Conservation (phyloP, 2,329 filamentous ascomycete genomes). For the Rachicladosporium sp. region DNA sequence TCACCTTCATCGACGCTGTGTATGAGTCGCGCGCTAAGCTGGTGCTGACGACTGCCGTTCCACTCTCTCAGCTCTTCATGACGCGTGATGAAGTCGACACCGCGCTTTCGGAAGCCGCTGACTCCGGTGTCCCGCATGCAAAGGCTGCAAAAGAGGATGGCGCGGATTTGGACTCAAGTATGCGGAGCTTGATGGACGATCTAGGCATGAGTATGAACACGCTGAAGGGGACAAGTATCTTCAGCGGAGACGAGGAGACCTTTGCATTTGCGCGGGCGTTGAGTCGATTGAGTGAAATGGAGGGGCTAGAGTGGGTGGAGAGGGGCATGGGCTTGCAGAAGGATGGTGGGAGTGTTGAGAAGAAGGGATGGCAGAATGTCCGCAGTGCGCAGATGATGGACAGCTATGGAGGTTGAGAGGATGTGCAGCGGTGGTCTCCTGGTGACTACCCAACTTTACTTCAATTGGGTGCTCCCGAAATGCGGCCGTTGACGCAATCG, state of each 20-base stretch:
- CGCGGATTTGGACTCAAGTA: conserved; percentile 47
- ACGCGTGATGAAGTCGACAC: conserved; percentile 29
- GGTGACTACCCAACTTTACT: no score
- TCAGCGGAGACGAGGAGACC: conserved; percentile 87
- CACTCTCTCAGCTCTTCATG: conserved; percentile 68
- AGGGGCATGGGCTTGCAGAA: conserved; percentile 54
- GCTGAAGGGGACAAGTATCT: conserved; percentile 75
- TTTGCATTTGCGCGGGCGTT: conserved; percentile 91
- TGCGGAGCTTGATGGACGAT: conserved; percentile 78
- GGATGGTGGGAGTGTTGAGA: conserved; percentile 52
- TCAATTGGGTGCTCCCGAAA: no score
- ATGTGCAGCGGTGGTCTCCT: conserved; percentile 8
- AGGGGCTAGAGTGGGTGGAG: conserved; percentile 89
- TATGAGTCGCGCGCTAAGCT: conserved; percentile 67
- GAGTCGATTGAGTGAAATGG: conserved; percentile 81
- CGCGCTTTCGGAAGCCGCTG: conserved; percentile 29
- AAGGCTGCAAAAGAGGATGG: conserved; percentile 20
- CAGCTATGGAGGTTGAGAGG: conserved; percentile 37
- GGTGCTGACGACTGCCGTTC: conserved; percentile 72
- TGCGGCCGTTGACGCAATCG: no score
- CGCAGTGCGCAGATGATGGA: conserved; percentile 58
- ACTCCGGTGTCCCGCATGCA: conserved; percentile 14
- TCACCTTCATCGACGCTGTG: conserved; percentile 63
- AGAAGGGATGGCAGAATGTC: conserved; percentile 52
- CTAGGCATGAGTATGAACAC: conserved; percentile 72